Conservation (phyloP, 2,329 filamentous ascomycete genomes). For the Xylaria multiplex region DNA sequence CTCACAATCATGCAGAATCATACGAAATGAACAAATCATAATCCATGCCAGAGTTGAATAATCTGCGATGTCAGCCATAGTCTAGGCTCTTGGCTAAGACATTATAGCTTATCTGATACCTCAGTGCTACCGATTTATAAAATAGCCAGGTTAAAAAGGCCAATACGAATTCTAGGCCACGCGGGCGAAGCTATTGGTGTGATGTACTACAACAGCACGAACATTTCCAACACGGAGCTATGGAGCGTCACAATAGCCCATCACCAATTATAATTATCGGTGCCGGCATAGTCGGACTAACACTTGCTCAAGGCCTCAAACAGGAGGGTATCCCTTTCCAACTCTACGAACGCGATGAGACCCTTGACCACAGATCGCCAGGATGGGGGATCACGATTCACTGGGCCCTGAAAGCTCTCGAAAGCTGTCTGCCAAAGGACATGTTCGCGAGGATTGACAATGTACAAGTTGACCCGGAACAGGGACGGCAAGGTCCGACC, state of each 20-base stretch:
- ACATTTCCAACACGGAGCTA: not conserved
- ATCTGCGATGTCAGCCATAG: too few species aligned
- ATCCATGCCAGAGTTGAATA: too few species aligned
- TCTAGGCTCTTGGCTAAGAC: too few species aligned
- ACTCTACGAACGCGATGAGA: constrained; percentile 25
- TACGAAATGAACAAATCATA: too few species aligned
- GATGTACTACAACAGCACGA: not conserved
- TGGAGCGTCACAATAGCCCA: not conserved
- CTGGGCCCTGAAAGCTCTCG: constrained; percentile 22
- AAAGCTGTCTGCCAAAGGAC: constrained; percentile 7
- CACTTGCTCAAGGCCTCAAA: constrained; percentile 27
- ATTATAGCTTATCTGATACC: too few species aligned
- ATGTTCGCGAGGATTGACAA: constrained; percentile 9
- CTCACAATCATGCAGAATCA: too few species aligned
- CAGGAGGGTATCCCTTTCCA: constrained; percentile 26
- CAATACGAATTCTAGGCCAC: not conserved
- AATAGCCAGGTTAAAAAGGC: too few species aligned
- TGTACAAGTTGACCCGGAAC: constrained; percentile 26
- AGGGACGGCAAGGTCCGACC: constrained; percentile 22
- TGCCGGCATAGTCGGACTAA: constrained; percentile 26
- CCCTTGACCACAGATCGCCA: constrained; percentile 1
- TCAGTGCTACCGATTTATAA: too few species aligned
- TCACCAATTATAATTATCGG: constrained; percentile 19
- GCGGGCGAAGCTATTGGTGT: not conserved
- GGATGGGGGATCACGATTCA: constrained; percentile 30